These are phyloP conservation scores for Chiua sp. DNA, from an alignment of 1,284 basidiomycete species.

Conservation along the genomic window DNA sequence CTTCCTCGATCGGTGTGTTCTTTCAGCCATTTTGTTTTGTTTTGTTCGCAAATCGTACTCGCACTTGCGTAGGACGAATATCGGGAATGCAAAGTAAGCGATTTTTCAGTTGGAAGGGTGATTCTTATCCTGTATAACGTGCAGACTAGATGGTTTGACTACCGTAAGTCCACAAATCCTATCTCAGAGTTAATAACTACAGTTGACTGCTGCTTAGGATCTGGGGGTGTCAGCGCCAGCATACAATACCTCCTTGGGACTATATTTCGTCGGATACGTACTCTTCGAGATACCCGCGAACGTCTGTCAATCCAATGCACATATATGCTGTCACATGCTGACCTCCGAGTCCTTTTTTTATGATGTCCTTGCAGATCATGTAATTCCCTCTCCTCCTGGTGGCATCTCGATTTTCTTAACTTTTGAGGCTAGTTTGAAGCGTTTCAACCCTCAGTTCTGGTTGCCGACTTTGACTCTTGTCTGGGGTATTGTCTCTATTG, in stretches of 20 bases:
- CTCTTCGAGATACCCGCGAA: constrained; percentile 73
- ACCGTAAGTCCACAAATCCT: constrained; percentile 35
- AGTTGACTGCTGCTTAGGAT: constrained; percentile 40
- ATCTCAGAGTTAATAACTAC: not conserved
- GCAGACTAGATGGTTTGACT: constrained; percentile 52
- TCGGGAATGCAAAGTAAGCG: constrained; percentile 67
- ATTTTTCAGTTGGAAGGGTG: constrained; percentile 8
- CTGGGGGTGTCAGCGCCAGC: constrained; percentile 50
- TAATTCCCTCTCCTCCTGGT: constrained; percentile 22
- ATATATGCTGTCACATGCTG: not conserved
- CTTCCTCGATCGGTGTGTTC: constrained; percentile 65
- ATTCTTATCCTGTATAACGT: not conserved
- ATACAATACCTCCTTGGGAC: constrained; percentile 65
- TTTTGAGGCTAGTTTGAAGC: constrained; percentile 52
- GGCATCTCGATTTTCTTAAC: constrained; percentile 3
- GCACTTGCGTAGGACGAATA: constrained; percentile 53
- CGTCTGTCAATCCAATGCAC: constrained; percentile 44
- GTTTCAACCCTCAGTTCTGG: constrained; percentile 63
- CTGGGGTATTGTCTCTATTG: constrained; percentile 65
- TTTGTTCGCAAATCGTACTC: not conserved
- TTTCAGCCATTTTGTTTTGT: not conserved
- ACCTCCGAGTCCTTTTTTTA: not conserved
- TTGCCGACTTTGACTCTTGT: constrained; percentile 60
- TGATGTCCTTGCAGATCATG: constrained; percentile 44
- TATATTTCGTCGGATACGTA: constrained; percentile 73